Evolutionary conservation across 2,329 filamentous ascomycete genomes (phyloP), one percentile per base, ranked within the genome.

Genomic region (Botryotinia globosa): DNA sequence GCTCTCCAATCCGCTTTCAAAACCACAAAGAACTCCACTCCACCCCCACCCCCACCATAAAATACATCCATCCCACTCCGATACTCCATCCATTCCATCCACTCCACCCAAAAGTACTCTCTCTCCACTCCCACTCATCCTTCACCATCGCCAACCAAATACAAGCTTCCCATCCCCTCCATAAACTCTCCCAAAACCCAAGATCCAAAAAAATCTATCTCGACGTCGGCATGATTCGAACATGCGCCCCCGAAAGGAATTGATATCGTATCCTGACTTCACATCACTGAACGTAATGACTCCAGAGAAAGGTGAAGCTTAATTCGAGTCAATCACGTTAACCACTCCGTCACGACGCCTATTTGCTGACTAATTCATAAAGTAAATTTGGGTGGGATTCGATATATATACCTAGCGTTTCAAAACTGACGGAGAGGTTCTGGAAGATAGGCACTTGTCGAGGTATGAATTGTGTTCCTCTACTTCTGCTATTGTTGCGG

Each of bases 301-400:
- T 18, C 12, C 4, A 29, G 34, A 42, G 25, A 10, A 10, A 3
- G 12, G 1, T 18, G 37, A 62, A n/a, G 9, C 0, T 8, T n/a
- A 62, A 62, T 62, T 62, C 37, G 59, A 62, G 59, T 62, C 59
- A 62, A 62, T 62, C 59, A 62, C 59, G 59, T 62, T 42, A 62
- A 62, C 59, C 59, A 62, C 59, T 62, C 59, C 58, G 58, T 62
- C 59, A 62, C 59, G 59, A 62, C 59, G 59, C 59, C 59, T 42
- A 20, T 42, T 29, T 62, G 59, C 34, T 62, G 59, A 62, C 59
- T 42, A 62, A 42, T 42, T n/a, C 59, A 62, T 42, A n/a, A 62
- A 62, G 59, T 39, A 39, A 20, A 20, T 42, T 39, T 20, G 16
- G 37, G 8, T 9, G 25, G 3, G 22, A 29, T 62, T 18, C 4